Evolutionary conservation across 1,284 basidiomycete species (phyloP).

Genomic region (Mycena citricolor): DNA sequence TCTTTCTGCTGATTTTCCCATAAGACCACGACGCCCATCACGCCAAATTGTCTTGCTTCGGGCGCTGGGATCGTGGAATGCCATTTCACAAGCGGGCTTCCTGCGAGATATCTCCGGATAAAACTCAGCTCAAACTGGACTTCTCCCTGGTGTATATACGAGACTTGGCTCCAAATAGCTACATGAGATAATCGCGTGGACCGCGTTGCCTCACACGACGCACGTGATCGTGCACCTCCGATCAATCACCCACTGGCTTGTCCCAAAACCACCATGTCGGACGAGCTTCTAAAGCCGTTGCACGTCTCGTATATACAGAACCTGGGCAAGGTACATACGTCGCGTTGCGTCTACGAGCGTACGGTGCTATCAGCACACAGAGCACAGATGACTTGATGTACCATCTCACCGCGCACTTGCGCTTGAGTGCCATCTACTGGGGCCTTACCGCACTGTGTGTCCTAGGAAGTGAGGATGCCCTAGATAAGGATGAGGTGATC

Average conservation of each 20-base stretch:
- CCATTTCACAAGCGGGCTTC: no score
- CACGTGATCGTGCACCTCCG: conserved; percentile 7
- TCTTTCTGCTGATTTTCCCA: no score
- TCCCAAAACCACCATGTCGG: conserved; percentile 15
- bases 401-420: conserved; percentile 91
- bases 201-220: neutral
- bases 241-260: no score
- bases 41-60: no score
- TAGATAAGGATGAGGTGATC: conserved; percentile 83
- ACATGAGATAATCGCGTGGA: no score
- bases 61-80: no score
- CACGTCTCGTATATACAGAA: conserved; percentile 77
- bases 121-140: neutral
- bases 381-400: conserved; percentile 87
- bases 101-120: conserved; percentile 13
- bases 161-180: conserved; percentile 13
- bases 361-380: no score
- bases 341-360: no score
- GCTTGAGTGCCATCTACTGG: conserved; percentile 98
- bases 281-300: conserved; percentile 29
- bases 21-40: no score
- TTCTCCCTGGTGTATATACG: conserved; percentile 13
- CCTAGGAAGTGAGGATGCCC: conserved; percentile 75
- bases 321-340: conserved; percentile 64
- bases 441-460: conserved; percentile 85